Evolutionary conservation across 2,329 filamentous ascomycete genomes (phyloP).

Genomic region (Aspergillus fumigatus): DNA sequence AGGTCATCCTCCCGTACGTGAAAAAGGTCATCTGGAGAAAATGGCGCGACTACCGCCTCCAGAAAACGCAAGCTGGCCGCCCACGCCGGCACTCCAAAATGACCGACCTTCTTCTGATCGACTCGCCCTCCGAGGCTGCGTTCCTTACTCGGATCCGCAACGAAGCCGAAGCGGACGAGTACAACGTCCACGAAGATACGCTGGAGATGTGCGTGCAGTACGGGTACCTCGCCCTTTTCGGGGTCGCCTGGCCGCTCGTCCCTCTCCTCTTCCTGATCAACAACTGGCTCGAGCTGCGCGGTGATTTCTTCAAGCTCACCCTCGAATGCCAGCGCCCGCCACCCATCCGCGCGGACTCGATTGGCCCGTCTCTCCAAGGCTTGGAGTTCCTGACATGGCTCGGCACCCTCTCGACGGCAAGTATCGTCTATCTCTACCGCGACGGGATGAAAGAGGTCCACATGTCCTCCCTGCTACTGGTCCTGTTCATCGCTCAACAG

Average conservation of each 20-base stretch:
- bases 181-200: slow-evolving; percentile 87
- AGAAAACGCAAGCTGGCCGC: slow-evolving; percentile 29
- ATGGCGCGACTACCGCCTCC: slow-evolving; percentile 44
- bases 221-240: slow-evolving; percentile 87
- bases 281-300: slow-evolving; percentile 92
- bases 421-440: slow-evolving; percentile 83
- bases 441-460: slow-evolving; percentile 63
- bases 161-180: slow-evolving; percentile 75
- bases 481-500: slow-evolving; percentile 79
- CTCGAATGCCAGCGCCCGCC: slow-evolving; percentile 83
- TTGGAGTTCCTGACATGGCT: slow-evolving; percentile 91
- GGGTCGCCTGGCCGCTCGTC: slow-evolving; percentile 91
- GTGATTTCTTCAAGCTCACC: slow-evolving; percentile 91
- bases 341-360: slow-evolving; percentile 85
- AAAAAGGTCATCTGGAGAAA: slow-evolving; percentile 76
- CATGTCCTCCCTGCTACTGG: slow-evolving; percentile 71
- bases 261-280: slow-evolving; percentile 85
- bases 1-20: slow-evolving; percentile 77
- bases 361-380: slow-evolving; percentile 85
- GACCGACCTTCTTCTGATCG: slow-evolving; percentile 51
- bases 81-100: slow-evolving; percentile 27
- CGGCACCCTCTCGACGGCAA: slow-evolving; percentile 80
- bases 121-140: slow-evolving; percentile 69
- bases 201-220: slow-evolving; percentile 89
- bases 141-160: slow-evolving; percentile 79